Evolutionary conservation across 2,329 filamentous ascomycete species (phyloP).

Genomic region (Aspergillus nomiae): DNA sequence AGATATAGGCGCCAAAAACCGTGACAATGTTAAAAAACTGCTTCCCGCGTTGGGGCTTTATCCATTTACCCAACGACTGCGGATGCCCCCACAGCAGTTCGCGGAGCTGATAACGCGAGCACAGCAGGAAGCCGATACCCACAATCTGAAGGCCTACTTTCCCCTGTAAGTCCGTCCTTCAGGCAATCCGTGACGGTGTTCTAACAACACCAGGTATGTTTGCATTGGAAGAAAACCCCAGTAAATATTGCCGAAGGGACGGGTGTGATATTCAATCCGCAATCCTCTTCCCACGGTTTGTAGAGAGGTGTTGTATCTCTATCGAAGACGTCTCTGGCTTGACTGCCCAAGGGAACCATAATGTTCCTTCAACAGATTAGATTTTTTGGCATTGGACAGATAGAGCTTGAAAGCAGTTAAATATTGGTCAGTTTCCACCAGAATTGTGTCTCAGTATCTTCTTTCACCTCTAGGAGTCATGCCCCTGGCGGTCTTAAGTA

Average conservation of each 20-base stretch:
- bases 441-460: neutral
- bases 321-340: neutral
- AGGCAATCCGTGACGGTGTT: neutral
- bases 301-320: neutral
- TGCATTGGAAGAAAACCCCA: slow-evolving; percentile 44
- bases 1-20: slow-evolving; percentile 45
- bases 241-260: neutral
- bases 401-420: neutral
- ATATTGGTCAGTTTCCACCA: neutral
- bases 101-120: slow-evolving; percentile 40
- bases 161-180: slow-evolving; percentile 39
- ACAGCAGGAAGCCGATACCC: slow-evolving; percentile 40
- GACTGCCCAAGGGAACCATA: neutral
- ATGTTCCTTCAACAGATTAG: neutral
- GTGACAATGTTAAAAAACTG: slow-evolving; percentile 39
- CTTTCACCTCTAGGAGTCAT: neutral
- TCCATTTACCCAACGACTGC: slow-evolving; percentile 45
- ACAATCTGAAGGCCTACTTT: slow-evolving; percentile 46
- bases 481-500: neutral
- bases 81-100: slow-evolving; percentile 44
- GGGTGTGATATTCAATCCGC: neutral
- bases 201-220: slow-evolving; percentile 41
- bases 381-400: neutral
- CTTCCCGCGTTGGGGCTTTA: slow-evolving; percentile 47
- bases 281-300: neutral